phyloP scores from a whole-genome alignment of 495 filamentous ascomycete species.

The Tricharina praecox region DNA sequence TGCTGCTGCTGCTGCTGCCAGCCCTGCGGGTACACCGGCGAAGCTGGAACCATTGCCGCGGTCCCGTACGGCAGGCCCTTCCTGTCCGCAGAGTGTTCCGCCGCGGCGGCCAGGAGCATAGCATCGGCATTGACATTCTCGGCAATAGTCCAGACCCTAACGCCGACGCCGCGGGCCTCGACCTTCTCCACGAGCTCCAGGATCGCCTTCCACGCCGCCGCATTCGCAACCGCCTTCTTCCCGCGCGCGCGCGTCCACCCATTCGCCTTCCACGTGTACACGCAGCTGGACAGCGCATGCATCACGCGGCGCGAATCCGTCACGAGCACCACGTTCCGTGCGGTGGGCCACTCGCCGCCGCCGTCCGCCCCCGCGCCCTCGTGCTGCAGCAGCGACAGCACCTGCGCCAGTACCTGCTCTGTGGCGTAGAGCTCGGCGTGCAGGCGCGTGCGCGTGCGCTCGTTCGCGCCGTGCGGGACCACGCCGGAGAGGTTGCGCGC shows the following conservation, averaged over 20 bases:
- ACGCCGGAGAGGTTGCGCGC: not conserved
- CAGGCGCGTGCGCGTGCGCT: not conserved
- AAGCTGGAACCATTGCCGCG: too few species aligned
- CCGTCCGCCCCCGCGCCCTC: not conserved
- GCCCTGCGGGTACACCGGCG: too few species aligned
- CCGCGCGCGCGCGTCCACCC: conserved; percentile 1
- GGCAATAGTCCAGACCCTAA: not conserved
- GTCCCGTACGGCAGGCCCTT: too few species aligned
- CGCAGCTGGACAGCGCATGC: not conserved
- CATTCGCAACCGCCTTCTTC: not conserved
- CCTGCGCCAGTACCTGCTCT: not conserved
- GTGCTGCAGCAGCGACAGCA: not conserved
- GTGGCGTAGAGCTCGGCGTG: conserved; percentile 1
- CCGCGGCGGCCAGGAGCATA: not conserved
- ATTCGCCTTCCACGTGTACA: not conserved
- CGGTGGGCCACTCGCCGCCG: not conserved
- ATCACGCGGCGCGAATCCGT: not conserved
- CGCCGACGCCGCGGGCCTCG: not conserved
- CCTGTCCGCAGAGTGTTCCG: too few species aligned
- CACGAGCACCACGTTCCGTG: not conserved
- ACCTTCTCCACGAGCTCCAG: not conserved
- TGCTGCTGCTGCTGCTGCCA: too few species aligned
- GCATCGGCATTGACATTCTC: not conserved
- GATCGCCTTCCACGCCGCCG: not conserved
- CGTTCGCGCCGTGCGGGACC: not conserved